Percentiles rank a stretch among this genome's conserved stretches.
These are phyloP conservation scores for Pholiota microspora DNA, from an alignment of 768 basidiomycete genomes.

Conservation along the genomic window DNA sequence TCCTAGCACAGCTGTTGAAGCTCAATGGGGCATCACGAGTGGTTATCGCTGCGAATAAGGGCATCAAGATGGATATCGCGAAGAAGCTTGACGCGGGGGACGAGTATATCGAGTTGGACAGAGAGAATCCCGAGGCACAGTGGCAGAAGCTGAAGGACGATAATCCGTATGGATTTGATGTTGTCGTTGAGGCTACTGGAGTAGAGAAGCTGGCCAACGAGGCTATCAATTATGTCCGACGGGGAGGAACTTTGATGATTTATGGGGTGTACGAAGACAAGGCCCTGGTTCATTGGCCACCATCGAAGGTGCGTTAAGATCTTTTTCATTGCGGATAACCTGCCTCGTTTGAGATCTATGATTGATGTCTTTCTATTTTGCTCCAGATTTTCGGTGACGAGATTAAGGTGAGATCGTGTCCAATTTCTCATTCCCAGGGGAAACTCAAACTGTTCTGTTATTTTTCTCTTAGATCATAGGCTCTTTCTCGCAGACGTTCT, in stretches of 20 bases:
- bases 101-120: conserved; percentile 83
- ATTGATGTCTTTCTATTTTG: conserved; percentile 13
- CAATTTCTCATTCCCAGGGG: not conserved
- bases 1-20: conserved; percentile 85
- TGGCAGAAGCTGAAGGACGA: conserved; percentile 80
- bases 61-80: conserved; percentile 88
- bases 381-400: conserved; percentile 68
- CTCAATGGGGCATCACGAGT: conserved; percentile 80
- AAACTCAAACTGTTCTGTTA: conserved; percentile 9
- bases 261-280: conserved; percentile 91
- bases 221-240: conserved; percentile 84
- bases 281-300: conserved; percentile 83
- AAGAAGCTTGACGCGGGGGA: conserved; percentile 76
- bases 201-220: conserved; percentile 86
- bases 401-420: conserved; percentile 32
- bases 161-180: conserved; percentile 87
- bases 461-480: conserved; percentile 70
- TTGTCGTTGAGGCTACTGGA: conserved; percentile 70
- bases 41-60: conserved; percentile 87
- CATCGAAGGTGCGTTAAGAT: conserved; percentile 69
- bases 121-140: conserved; percentile 69
- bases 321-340: not conserved
- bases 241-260: conserved; percentile 82
- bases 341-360: not conserved
- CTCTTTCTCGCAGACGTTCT: conserved; percentile 85